A percentile compares a stretch with the other conserved stretches of the same genome.
These are phyloP conservation scores for Coemansia sp. DNA, from an alignment of 192 early-diverging fungal genomes.

Conservation along the genomic window DNA sequence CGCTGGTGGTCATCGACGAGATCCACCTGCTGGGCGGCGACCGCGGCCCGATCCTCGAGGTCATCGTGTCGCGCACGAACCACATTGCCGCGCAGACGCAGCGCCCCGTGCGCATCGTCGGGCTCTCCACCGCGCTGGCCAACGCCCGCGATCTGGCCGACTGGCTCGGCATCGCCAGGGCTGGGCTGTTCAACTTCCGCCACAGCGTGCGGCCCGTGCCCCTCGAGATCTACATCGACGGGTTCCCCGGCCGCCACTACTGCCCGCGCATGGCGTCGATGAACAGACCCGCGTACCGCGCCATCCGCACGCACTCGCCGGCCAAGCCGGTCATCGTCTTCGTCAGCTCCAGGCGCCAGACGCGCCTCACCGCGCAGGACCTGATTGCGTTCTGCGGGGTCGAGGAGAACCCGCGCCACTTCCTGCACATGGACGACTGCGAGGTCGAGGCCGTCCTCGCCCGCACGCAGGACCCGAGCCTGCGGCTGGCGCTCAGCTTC, in stretches of 20 bases:
- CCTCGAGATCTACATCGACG: slow-evolving; percentile 96
- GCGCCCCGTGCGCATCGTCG: slow-evolving; percentile 85
- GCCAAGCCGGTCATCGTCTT: slow-evolving; percentile 95
- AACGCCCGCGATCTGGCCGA: slow-evolving; percentile 95
- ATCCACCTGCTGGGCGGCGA: slow-evolving; percentile 97
- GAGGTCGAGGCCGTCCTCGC: slow-evolving; percentile 72
- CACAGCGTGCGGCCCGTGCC: slow-evolving; percentile 98
- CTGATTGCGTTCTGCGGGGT: slow-evolving; percentile 90
- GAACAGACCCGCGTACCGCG: slow-evolving; percentile 96
- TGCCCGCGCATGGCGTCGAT: slow-evolving; percentile 98
- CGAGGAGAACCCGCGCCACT: slow-evolving; percentile 90
- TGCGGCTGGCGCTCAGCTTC: slow-evolving; percentile 82
- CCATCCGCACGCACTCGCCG: slow-evolving; percentile 94
- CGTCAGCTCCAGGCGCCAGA: slow-evolving; percentile 97
- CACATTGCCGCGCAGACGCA: slow-evolving; percentile 85
- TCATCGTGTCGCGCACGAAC: slow-evolving; percentile 98
- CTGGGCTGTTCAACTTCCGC: slow-evolving; percentile 94
- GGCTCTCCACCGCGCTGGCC: slow-evolving; percentile 94
- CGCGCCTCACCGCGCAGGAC: slow-evolving; percentile 94
- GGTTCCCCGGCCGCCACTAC: slow-evolving; percentile 95
- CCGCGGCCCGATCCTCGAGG: slow-evolving; percentile 95
- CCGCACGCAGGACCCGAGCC: slow-evolving; percentile 76
- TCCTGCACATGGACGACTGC: slow-evolving; percentile 80
- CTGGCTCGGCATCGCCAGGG: slow-evolving; percentile 89
- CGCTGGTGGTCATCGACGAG: slow-evolving; percentile 96